Percentiles rank a stretch among this genome's conserved stretches.
Evolutionary conservation across 129 eudicot genomes (phyloP).

Genomic region (Pseudognaphalium luteoalbum): DNA sequence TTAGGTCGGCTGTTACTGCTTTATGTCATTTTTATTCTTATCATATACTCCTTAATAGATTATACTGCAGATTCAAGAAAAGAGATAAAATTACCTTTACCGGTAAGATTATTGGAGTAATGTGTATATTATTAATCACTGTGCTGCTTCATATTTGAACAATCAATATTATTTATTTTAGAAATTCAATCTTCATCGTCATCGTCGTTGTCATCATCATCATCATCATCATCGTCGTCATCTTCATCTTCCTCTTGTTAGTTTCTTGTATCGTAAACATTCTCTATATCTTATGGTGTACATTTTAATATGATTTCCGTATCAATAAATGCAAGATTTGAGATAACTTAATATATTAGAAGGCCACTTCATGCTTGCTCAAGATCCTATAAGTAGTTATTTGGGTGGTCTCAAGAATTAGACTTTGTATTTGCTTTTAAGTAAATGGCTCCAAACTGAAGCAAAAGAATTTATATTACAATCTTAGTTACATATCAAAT

Average conservation of each 20-base stretch:
- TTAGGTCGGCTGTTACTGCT: too few relatives aligned
- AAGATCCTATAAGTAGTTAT: not conserved
- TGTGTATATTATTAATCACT: not conserved
- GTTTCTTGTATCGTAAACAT: too few relatives aligned
- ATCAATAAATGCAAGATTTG: not conserved
- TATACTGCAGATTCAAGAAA: too few relatives aligned
- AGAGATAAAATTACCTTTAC: too few relatives aligned
- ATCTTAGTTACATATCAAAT: not conserved
- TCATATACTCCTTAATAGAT: too few relatives aligned
- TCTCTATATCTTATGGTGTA: not conserved
- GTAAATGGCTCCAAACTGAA: conserved; percentile 5
- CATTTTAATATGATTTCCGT: not conserved
- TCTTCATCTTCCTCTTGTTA: too few relatives aligned
- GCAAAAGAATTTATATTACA: not conserved
- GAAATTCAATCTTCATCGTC: not conserved
- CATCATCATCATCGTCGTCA: too few relatives aligned
- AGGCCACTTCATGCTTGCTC: too few relatives aligned
- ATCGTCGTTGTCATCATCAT: not conserved
- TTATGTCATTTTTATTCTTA: too few relatives aligned
- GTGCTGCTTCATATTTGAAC: not conserved
- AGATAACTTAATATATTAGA: not conserved
- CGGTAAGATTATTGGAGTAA: too few relatives aligned
- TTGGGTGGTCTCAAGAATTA: too few relatives aligned
- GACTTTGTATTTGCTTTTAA: not conserved
- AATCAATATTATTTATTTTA: not conserved